Percentiles rank a stretch among this genome's conserved stretches.
phyloP scores from a whole-genome alignment of 164 flowering plant species.

The Tinospora cordifolia region DNA sequence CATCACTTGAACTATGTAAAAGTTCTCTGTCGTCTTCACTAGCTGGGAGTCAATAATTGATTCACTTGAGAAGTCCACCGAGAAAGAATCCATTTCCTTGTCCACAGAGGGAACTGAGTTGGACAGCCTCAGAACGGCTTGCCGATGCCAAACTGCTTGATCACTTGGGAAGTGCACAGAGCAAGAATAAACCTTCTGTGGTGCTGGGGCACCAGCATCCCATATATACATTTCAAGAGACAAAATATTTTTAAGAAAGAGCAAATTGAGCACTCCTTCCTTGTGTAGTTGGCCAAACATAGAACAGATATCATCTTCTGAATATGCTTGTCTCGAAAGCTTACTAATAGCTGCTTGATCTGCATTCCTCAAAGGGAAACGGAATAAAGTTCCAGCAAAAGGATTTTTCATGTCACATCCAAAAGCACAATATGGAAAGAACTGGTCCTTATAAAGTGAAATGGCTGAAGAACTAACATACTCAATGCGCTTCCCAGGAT shows the following conservation, averaged over 20 bases:
- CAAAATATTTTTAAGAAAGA: constrained; percentile 71
- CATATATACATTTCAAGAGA: constrained; percentile 72
- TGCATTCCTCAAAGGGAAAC: constrained; percentile 87
- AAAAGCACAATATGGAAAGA: constrained; percentile 78
- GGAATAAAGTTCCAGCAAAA: constrained; percentile 83
- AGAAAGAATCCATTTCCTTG: constrained; percentile 50
- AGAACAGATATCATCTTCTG: constrained; percentile 58
- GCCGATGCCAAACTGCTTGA: constrained; percentile 64
- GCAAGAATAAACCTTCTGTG: constrained; percentile 70
- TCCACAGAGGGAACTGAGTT: constrained; percentile 26
- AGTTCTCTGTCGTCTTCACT: constrained; percentile 41
- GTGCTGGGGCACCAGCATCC: constrained; percentile 52
- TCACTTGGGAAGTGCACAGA: constrained; percentile 42
- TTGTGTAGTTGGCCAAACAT: constrained; percentile 78
- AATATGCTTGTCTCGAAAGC: constrained; percentile 82
- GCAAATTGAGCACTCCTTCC: constrained; percentile 72
- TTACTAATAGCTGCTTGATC: constrained; percentile 77
- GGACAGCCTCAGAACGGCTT: constrained; percentile 55
- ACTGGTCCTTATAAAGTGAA: constrained; percentile 67
- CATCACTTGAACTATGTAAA: constrained; percentile 77
- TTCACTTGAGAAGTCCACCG: constrained; percentile 61
- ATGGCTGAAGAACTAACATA: constrained; percentile 77
- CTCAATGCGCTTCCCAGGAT: constrained; percentile 95
- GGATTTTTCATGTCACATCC: constrained; percentile 82
- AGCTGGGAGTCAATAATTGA: constrained; percentile 27